Evolutionary conservation across 805 yeast species (phyloP), one percentile per base, ranked within the genome.

Genomic region (Saccharomycopsis selenospora): DNA sequence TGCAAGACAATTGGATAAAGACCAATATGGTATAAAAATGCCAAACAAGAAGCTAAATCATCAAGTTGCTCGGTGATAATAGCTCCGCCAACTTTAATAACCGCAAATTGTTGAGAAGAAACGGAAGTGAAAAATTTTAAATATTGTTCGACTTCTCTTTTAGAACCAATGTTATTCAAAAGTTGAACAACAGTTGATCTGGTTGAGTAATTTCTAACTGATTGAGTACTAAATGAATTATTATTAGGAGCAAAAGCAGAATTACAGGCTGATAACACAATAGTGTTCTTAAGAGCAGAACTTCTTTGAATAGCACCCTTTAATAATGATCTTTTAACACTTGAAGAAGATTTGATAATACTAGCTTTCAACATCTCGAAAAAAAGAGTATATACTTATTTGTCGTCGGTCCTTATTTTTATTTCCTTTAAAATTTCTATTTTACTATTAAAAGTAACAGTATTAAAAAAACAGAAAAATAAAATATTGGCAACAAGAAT

Each of bases 1-100:
- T 93, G 99, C 50, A 93, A 75, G 7, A 93, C 95, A 54, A 93
- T 89, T 23, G 99, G 99, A 61, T 89, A 93, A 52, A 93, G 76
- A 10, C 99, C 99, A 45, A 93, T 96, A 62, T 93, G 99, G 71
- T 93, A 93, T 56, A 93, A 72, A 67, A 93, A 93, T 3, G 98
- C 97, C 55, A 93, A 73, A 61, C 97, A 90, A 0, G 96, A 86
- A 0, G 99, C 99, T 58, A 93, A 72, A 68, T 91, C 96, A 7
- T 89, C 85, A 55, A 93, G 70, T 59, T 91, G 93, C 58, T 93
- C 95, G 42, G 98, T 91, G 65, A 93, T 93, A 60, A 93, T 91
- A 33, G 99, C 99, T 55, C 99, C 99, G 36, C 99, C 99, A 40
- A 93, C 99, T 66, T 93, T 93, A 67, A 93, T 93, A 40, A 93